A percentile compares a stretch with the other conserved stretches of the same genome.
phyloP scores from a whole-genome alignment of 257 asterid species.

The Rehmannia glutinosa region DNA sequence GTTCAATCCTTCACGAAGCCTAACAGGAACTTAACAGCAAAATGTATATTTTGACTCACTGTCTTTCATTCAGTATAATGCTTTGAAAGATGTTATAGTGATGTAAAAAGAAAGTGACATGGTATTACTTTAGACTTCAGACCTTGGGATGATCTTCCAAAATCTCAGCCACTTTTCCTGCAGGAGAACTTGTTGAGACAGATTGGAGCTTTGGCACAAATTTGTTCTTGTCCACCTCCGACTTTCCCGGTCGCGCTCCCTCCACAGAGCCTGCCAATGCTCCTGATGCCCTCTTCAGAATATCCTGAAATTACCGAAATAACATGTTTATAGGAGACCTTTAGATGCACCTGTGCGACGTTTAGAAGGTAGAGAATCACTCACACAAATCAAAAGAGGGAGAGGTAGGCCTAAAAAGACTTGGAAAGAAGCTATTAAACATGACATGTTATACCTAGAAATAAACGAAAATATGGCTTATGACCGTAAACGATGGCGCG shows the following conservation, averaged over 20 bases:
- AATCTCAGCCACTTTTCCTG: slow-evolving; percentile 39
- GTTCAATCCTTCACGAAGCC: neutral
- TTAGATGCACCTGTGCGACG: too few species aligned
- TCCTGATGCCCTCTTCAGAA: slow-evolving; percentile 64
- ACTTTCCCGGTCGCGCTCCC: slow-evolving; percentile 33
- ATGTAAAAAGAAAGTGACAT: neutral
- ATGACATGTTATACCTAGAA: too few species aligned
- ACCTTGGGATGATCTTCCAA: slow-evolving; percentile 44
- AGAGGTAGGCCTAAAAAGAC: too few species aligned
- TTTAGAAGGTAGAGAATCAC: too few species aligned
- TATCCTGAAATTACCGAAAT: slow-evolving; percentile 41
- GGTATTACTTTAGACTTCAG: slow-evolving; percentile 27
- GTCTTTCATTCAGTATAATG: slow-evolving; percentile 13
- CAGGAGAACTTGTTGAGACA: slow-evolving; percentile 38
- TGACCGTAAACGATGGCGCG: too few species aligned
- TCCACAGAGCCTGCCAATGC: slow-evolving; percentile 34
- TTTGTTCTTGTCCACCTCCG: slow-evolving; percentile 34
- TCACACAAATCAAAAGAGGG: too few species aligned
- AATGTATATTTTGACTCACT: neutral
- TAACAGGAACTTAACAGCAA: neutral
- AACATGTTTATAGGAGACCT: too few species aligned
- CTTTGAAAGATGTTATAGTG: neutral
- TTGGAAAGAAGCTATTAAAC: too few species aligned
- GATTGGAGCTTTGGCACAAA: slow-evolving; percentile 27
- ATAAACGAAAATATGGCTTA: too few species aligned